Conservation (phyloP, 1,284 basidiomycete species). For the Marasmius sp. region DNA sequence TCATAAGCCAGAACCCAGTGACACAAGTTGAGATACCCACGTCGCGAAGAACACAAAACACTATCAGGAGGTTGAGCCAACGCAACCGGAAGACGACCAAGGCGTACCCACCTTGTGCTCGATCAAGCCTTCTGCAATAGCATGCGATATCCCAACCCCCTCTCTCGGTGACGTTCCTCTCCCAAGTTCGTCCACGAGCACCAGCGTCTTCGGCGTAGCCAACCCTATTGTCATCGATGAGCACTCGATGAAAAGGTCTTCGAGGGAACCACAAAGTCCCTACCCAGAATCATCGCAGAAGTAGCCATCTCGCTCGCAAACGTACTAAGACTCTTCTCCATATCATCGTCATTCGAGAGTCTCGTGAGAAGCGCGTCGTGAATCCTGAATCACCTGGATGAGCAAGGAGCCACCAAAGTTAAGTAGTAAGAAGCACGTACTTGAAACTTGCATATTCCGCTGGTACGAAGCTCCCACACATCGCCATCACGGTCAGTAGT, state of each 20-base stretch:
- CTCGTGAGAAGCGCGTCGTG: slow-evolving; percentile 85
- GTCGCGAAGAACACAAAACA: slow-evolving; percentile 90
- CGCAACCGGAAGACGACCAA: not conserved
- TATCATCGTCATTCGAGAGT: slow-evolving; percentile 89
- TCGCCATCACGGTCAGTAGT: slow-evolving; percentile 81
- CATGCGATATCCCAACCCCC: slow-evolving; percentile 88
- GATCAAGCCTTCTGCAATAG: slow-evolving; percentile 88
- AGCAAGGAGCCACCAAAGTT: not conserved
- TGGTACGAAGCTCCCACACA: slow-evolving; percentile 89
- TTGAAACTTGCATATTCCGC: slow-evolving; percentile 87
- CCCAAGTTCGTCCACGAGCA: slow-evolving; percentile 91
- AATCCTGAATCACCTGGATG: slow-evolving; percentile 45
- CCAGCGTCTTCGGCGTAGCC: slow-evolving; percentile 71
- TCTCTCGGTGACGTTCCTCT: slow-evolving; percentile 86
- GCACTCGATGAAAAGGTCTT: not conserved
- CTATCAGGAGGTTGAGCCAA: slow-evolving; percentile 37
- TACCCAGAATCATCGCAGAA: slow-evolving; percentile 84
- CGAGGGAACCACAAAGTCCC: slow-evolving; percentile 3
- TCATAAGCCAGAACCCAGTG: not conserved
- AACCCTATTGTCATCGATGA: slow-evolving; percentile 49
- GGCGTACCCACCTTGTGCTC: slow-evolving; percentile 54
- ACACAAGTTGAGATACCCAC: slow-evolving; percentile 38
- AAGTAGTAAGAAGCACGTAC: slow-evolving; percentile 31
- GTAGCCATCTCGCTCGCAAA: slow-evolving; percentile 93
- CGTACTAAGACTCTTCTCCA: slow-evolving; percentile 87